A percentile compares a stretch with the other conserved stretches of the same genome.
These are phyloP conservation scores for Chlorophyllum brunneum DNA, from an alignment of 768 basidiomycete genomes.

Conservation along the genomic window DNA sequence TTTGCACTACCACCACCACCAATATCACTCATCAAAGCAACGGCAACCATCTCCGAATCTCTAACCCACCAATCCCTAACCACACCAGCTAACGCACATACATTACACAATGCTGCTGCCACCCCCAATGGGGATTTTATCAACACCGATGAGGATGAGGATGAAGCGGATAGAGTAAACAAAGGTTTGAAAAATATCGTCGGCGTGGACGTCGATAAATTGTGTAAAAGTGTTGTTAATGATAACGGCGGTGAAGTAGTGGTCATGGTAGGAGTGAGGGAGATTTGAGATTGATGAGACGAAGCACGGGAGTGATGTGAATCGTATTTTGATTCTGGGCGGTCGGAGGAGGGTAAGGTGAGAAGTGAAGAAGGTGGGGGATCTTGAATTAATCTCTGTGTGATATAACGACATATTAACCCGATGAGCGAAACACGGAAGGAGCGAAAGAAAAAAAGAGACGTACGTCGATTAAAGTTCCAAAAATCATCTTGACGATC, in stretches of 20 bases:
- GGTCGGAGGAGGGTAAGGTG: not conserved
- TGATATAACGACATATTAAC: not conserved
- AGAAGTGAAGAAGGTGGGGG: constrained; percentile 36
- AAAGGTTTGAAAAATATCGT: constrained; percentile 70
- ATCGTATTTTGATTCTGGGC: not conserved
- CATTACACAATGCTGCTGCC: constrained; percentile 53
- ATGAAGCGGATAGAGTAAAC: constrained; percentile 63
- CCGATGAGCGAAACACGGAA: constrained; percentile 16
- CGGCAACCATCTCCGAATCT: constrained; percentile 71
- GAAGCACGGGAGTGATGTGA: not conserved
- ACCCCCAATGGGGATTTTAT: not conserved
- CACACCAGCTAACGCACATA: constrained; percentile 49
- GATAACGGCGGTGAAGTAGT: not conserved
- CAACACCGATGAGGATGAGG: constrained; percentile 40
- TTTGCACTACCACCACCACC: constrained; percentile 17
- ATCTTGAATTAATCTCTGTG: constrained; percentile 49
- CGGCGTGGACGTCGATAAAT: constrained; percentile 49
- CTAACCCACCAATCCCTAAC: constrained; percentile 63
- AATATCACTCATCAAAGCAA: constrained; percentile 60
- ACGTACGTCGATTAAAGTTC: constrained; percentile 1
- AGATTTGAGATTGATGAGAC: not conserved
- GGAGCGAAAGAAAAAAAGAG: constrained; percentile 24
- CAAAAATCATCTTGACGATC: not conserved
- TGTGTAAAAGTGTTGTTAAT: constrained; percentile 48
- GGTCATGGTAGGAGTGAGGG: not conserved